phyloP scores from a whole-genome alignment of 1,284 basidiomycete species.

The Cutaneotrichosporon sp. region DNA sequence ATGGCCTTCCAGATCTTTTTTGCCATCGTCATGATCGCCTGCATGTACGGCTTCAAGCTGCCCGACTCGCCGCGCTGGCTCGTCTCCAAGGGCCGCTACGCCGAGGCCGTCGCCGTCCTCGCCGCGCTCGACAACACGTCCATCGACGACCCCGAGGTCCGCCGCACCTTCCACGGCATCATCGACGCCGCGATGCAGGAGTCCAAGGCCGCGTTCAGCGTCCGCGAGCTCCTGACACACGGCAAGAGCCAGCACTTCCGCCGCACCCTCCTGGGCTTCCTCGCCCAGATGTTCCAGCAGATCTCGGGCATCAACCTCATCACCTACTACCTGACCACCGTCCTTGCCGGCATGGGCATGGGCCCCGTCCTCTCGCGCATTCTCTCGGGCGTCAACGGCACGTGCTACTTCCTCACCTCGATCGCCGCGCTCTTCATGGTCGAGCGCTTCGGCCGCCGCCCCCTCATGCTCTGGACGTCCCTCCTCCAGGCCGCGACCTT shows the following conservation, averaged over 20 bases:
- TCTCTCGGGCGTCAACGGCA: constrained; percentile 49
- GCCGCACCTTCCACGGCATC: constrained; percentile 39
- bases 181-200: constrained; percentile 32
- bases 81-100: constrained; percentile 43
- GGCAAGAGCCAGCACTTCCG: constrained; percentile 55
- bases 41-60: constrained; percentile 52
- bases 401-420: constrained; percentile 52
- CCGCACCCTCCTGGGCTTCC: constrained; percentile 52
- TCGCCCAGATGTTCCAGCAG: constrained; percentile 55
- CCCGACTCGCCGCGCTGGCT: constrained; percentile 61
- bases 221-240: constrained; percentile 42
- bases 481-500: constrained; percentile 36
- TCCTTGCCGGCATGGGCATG: constrained; percentile 44
- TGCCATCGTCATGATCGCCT: constrained; percentile 62
- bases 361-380: constrained; percentile 37
- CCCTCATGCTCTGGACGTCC: constrained; percentile 46
- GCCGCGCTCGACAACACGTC: constrained; percentile 25
- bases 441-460: constrained; percentile 43
- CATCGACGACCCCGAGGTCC: constrained; percentile 34
- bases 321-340: constrained; percentile 30
- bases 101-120: constrained; percentile 43
- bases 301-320: constrained; percentile 43
- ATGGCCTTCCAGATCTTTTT: constrained; percentile 37
- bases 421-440: constrained; percentile 44
- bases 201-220: constrained; percentile 23